Evolutionary conservation across 1,139 yeast genomes (phyloP).

Genomic region (Saccharomycopsis hybrid): DNA sequence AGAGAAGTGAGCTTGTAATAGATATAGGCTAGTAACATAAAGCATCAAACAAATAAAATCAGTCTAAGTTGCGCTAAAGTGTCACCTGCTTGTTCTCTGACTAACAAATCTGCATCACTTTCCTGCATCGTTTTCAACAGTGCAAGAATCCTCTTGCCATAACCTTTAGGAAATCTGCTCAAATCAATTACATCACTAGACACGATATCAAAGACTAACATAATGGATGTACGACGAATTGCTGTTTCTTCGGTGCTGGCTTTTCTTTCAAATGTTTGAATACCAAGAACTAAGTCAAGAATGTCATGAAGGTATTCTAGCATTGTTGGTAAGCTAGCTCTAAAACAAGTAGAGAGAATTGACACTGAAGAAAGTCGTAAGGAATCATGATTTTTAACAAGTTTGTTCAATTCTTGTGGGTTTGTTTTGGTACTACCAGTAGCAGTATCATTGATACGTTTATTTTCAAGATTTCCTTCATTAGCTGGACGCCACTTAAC

Average conservation of each 20-base stretch:
- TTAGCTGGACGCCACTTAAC: too few species aligned
- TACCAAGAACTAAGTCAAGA: conserved; percentile 71
- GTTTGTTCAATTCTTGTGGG: too few species aligned
- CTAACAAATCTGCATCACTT: conserved; percentile 16
- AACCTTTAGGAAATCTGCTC: conserved; percentile 41
- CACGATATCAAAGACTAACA: conserved; percentile 59
- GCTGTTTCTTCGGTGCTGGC: conserved; percentile 36
- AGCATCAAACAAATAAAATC: too few species aligned
- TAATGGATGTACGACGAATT: conserved; percentile 72
- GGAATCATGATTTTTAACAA: too few species aligned
- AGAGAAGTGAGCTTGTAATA: too few species aligned
- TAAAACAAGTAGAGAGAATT: conserved; percentile 62
- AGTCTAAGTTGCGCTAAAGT: conserved; percentile 6
- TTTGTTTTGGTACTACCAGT: too few species aligned
- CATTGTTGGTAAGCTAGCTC: conserved; percentile 52
- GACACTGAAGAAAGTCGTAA: conserved; percentile 85
- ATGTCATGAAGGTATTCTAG: conserved; percentile 43
- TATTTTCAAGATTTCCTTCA: too few species aligned
- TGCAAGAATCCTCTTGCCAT: conserved; percentile 27
- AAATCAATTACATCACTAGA: conserved; percentile 38
- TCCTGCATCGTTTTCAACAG: conserved; percentile 2
- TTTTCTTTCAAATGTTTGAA: conserved; percentile 51
- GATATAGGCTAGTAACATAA: too few species aligned
- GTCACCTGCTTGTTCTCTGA: conserved; percentile 18
- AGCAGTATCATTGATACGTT: too few species aligned